These are phyloP conservation scores for Triticum urartu DNA, from an alignment of 176 grass and related monocot species.

Conservation along the genomic window DNA sequence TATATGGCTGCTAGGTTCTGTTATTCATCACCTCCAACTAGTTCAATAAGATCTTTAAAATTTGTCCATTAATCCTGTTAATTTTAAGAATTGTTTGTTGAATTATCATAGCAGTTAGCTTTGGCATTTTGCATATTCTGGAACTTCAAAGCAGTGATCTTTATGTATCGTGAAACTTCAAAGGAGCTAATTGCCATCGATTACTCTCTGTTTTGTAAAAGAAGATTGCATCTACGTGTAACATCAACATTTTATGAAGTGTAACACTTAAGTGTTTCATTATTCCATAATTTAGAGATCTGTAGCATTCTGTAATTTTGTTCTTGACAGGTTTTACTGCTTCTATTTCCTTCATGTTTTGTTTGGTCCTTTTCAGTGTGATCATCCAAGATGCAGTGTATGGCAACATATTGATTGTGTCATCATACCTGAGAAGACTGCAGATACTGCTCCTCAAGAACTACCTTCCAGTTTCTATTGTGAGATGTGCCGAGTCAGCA, in stretches of 20 bases:
- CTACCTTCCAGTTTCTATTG: slow-evolving; percentile 70
- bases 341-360: background rate
- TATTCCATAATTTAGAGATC: slow-evolving; percentile 1
- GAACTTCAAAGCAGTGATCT: slow-evolving; percentile 11
- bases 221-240: background rate
- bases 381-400: slow-evolving; percentile 59
- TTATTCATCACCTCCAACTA: background rate
- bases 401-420: slow-evolving; percentile 80
- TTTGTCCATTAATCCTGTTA: slow-evolving; percentile 16
- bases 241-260: background rate
- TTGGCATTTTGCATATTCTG: slow-evolving; percentile 4
- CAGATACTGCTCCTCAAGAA: slow-evolving; percentile 43
- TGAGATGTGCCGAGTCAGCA: slow-evolving; percentile 77
- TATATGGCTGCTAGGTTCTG: slow-evolving; percentile 1
- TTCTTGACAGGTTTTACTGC: background rate
- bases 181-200: slow-evolving; percentile 19
- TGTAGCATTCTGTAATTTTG: slow-evolving; percentile 6
- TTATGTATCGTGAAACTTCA: slow-evolving; percentile 14
- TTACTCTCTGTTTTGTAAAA: background rate
- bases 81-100: background rate
- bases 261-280: slow-evolving; percentile 9
- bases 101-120: slow-evolving; percentile 14
- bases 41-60: slow-evolving; percentile 16
- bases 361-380: slow-evolving; percentile 60
- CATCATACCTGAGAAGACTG: slow-evolving; percentile 67